Evolutionary conservation across 179 eudicot species (phyloP).

Genomic region (Amaranthus tricolor): DNA sequence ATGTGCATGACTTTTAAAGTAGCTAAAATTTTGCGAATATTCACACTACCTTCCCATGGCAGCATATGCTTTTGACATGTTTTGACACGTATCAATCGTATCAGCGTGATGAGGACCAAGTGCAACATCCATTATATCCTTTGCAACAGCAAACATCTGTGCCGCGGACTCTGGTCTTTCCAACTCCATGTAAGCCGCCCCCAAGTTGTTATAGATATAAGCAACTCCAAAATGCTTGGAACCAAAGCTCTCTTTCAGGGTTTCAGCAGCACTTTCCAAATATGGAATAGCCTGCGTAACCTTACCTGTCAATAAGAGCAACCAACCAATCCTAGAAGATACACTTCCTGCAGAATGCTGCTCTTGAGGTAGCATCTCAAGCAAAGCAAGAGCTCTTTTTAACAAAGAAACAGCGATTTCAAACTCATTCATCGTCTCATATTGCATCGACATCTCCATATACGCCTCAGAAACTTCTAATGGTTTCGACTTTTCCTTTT

Average conservation of each 20-base stretch:
- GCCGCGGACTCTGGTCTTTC: conserved; percentile 95
- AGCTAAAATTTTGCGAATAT: neutral
- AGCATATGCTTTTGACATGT: conserved; percentile 87
- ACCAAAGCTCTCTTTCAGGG: conserved; percentile 81
- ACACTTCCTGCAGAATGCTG: conserved; percentile 86
- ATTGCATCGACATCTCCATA: conserved; percentile 83
- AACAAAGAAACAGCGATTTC: conserved; percentile 72
- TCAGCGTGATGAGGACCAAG: conserved; percentile 85
- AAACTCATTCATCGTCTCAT: conserved; percentile 87
- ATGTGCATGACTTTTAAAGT: too few relatives aligned
- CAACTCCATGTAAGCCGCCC: conserved; percentile 91
- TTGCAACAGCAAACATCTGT: conserved; percentile 86
- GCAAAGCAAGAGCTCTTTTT: conserved; percentile 57
- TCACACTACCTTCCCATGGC: conserved; percentile 73
- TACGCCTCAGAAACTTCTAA: conserved; percentile 70
- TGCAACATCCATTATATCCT: conserved; percentile 88
- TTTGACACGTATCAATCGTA: conserved; percentile 77
- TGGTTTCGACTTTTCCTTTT: conserved; percentile 56
- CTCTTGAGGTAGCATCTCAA: conserved; percentile 75
- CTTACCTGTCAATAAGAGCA: conserved; percentile 78
- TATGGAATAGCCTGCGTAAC: conserved; percentile 67
- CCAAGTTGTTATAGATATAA: conserved; percentile 83
- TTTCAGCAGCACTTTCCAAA: conserved; percentile 84
- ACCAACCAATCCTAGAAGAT: conserved; percentile 85
- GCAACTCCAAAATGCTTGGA: conserved; percentile 83